Evolutionary conservation across 345 rosid genomes (phyloP).

Genomic region (Salix purpurea): DNA sequence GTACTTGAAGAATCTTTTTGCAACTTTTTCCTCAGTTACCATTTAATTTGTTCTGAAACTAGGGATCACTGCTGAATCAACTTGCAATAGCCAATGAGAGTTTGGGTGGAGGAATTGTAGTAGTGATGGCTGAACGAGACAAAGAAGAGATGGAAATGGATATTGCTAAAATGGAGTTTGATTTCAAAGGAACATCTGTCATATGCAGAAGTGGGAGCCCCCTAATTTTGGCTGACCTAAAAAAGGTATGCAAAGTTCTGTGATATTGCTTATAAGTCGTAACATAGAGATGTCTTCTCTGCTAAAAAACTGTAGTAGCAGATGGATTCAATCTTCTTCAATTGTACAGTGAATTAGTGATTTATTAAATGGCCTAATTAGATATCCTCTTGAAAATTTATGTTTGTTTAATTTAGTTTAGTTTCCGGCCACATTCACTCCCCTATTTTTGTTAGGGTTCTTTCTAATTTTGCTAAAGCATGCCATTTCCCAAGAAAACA

Average conservation of each 20-base stretch:
- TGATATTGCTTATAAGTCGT: conserved; percentile 1
- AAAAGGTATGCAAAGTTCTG: conserved; percentile 39
- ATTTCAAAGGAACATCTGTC: conserved; percentile 63
- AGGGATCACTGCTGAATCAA: conserved; percentile 71
- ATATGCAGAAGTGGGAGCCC: conserved; percentile 79
- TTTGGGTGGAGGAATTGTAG: conserved; percentile 71
- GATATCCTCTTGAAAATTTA: background rate
- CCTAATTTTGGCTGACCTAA: conserved; percentile 61
- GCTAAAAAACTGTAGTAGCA: background rate
- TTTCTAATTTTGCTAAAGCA: background rate
- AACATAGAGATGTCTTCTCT: background rate
- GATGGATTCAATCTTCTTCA: background rate
- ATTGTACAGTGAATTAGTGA: background rate
- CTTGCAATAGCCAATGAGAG: conserved; percentile 69
- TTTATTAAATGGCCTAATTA: background rate
- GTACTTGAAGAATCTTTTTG: background rate
- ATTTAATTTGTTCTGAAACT: conserved; percentile 13
- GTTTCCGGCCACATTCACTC: background rate
- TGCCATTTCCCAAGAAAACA: background rate
- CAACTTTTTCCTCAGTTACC: conserved; percentile 3
- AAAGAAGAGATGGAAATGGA: conserved; percentile 85
- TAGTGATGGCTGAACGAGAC: conserved; percentile 71
- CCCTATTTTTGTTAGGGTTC: background rate
- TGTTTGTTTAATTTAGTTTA: background rate
- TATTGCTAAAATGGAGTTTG: conserved; percentile 75